phyloP scores from a whole-genome alignment of 257 asterid genomes.

The Petunia axillaris region DNA sequence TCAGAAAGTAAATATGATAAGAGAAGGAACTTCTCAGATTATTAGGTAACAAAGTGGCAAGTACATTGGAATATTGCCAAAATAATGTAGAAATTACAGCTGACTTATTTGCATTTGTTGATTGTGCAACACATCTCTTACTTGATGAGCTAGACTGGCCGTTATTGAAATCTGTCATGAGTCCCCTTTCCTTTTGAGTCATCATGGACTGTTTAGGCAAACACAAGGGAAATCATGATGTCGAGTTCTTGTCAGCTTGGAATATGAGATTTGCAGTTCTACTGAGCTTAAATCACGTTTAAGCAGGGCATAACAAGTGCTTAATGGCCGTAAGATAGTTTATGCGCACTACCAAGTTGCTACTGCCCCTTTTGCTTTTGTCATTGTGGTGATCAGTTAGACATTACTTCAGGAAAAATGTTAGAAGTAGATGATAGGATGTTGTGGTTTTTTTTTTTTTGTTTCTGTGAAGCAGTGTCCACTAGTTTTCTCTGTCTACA shows the following conservation, averaged over 20 bases:
- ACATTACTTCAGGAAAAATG: neutral
- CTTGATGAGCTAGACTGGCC: neutral
- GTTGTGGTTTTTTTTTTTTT: neutral
- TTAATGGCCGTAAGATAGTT: neutral
- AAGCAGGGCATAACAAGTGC: neutral
- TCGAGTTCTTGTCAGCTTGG: neutral
- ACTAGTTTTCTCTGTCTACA: neutral
- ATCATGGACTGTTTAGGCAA: neutral
- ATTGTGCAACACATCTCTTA: neutral
- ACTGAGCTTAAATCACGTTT: neutral
- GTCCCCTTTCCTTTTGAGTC: neutral
- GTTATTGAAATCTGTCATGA: neutral
- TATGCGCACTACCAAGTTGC: neutral
- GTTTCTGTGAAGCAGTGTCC: neutral
- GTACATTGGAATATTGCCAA: neutral
- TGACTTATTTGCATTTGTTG: neutral
- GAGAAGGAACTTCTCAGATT: neutral
- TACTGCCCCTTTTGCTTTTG: neutral
- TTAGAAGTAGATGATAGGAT: neutral
- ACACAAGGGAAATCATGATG: neutral
- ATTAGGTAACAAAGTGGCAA: constrained; percentile 5
- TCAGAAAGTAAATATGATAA: neutral
- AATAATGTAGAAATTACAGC: neutral
- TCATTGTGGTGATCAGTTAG: neutral
- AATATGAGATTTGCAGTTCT: neutral